These are phyloP conservation scores for Mediolabrus comicus DNA, from an alignment of 108 stramenopile genomes.

Conservation along the genomic window DNA sequence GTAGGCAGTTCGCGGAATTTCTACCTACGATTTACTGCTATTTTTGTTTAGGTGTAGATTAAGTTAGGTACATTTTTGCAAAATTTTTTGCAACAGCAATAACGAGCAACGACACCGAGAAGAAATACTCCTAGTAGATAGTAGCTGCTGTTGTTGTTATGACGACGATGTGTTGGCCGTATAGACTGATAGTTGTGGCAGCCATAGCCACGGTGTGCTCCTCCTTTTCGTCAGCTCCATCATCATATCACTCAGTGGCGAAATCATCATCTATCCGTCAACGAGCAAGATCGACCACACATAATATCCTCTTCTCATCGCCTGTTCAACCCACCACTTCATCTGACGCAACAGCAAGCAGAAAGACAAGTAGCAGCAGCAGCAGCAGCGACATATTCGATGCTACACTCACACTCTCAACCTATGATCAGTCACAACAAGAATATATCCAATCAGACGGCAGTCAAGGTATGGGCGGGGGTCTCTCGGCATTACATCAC, in stretches of 20 bases:
- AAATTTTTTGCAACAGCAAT: too few species aligned
- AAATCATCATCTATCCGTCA: too few species aligned
- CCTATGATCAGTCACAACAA: conserved; percentile 36
- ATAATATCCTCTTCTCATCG: background rate
- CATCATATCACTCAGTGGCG: background rate
- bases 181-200: background rate
- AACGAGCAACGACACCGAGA: too few species aligned
- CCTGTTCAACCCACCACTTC: too few species aligned
- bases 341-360: background rate
- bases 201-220: background rate
- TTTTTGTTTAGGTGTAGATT: too few species aligned
- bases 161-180: background rate
- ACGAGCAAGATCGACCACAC: background rate
- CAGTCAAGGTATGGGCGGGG: conserved; percentile 31
- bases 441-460: conserved; percentile 17
- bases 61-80: too few species aligned
- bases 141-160: too few species aligned
- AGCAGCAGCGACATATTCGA: conserved; percentile 5
- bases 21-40: too few species aligned
- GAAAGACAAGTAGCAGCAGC: too few species aligned
- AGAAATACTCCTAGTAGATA: too few species aligned
- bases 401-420: conserved; percentile 28
- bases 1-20: too few species aligned
- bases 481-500: conserved; percentile 37
- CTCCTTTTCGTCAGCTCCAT: background rate